Percentiles rank a stretch among this genome's conserved stretches.
These are phyloP conservation scores for Sporopachydermia quercuum DNA, from an alignment of 805 yeast genomes.

Conservation along the genomic window DNA sequence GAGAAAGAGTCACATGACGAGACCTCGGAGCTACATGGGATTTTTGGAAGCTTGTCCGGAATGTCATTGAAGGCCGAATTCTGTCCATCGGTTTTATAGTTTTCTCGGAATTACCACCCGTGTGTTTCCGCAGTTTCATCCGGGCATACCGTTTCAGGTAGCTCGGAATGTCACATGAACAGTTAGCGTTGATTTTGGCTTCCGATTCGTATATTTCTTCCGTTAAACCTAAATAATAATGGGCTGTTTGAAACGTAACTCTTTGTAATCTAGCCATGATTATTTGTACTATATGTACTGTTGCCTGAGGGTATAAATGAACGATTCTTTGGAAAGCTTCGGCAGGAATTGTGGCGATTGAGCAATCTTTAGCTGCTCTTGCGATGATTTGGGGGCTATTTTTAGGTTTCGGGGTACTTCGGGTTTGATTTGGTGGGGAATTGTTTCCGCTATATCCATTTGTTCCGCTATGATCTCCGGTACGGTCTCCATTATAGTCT, in stretches of 20 bases:
- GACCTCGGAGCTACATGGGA: constrained; percentile 14
- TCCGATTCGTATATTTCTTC: constrained; percentile 71
- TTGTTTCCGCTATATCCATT: no score
- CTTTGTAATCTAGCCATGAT: constrained; percentile 74
- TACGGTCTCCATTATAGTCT: no score
- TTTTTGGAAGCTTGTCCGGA: constrained; percentile 4
- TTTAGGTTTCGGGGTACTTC: no score
- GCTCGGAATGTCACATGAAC: constrained; percentile 39
- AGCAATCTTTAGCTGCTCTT: constrained; percentile 57
- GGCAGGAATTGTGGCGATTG: constrained; percentile 85
- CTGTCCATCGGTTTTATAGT: constrained; percentile 6
- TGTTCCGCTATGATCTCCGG: no score
- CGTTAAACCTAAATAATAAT: constrained; percentile 74
- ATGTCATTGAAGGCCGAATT: constrained; percentile 2
- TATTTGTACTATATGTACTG: constrained; percentile 90
- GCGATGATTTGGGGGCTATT: constrained; percentile 45
- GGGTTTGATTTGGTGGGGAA: no score
- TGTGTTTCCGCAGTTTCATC: neutral
- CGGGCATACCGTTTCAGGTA: constrained; percentile 27
- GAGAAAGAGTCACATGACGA: constrained; percentile 8
- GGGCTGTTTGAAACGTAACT: constrained; percentile 85
- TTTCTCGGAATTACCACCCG: constrained; percentile 3
- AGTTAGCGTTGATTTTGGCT: constrained; percentile 37
- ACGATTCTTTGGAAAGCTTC: constrained; percentile 65
- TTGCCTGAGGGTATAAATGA: constrained; percentile 66